These are phyloP conservation scores for Pelargonium myrrhifolium DNA, from an alignment of 441 rosid genomes.

Conservation along the genomic window DNA sequence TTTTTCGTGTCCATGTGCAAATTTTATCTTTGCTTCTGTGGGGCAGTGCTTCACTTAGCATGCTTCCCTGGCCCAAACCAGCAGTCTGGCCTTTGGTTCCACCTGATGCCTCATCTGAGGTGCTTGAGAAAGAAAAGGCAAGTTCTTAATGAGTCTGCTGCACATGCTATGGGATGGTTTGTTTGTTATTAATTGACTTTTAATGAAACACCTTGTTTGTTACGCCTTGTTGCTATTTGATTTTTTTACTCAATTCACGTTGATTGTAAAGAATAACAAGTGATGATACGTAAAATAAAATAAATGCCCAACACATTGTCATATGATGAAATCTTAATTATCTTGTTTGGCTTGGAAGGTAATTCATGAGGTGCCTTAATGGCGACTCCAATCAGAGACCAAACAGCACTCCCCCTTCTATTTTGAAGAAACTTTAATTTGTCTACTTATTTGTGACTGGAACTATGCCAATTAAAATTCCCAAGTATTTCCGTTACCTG, in stretches of 20 bases:
- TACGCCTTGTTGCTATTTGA: neutral
- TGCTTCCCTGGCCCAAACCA: constrained; percentile 99
- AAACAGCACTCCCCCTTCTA: neutral
- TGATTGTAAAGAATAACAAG: neutral
- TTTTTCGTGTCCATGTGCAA: constrained; percentile 13
- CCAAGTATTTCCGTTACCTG: neutral
- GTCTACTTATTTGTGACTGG: neutral
- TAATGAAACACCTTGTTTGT: neutral
- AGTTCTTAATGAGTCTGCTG: constrained; percentile 15
- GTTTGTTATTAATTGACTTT: neutral
- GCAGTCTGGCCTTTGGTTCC: constrained; percentile 95
- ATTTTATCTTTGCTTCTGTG: constrained; percentile 17
- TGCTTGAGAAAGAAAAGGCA: constrained; percentile 95
- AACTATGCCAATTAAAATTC: neutral
- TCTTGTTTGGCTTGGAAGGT: neutral
- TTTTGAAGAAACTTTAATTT: neutral
- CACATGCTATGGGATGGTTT: neutral
- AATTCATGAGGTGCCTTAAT: neutral
- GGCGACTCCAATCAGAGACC: neutral
- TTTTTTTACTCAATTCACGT: neutral
- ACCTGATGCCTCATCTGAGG: constrained; percentile 66
- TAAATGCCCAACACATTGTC: neutral
- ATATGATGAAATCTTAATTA: constrained; percentile 2
- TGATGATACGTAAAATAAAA: neutral
- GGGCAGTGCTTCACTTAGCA: constrained; percentile 91